Conservation (phyloP, 75 land plant genomes). For the Pseudotsuga menziesii region DNA sequence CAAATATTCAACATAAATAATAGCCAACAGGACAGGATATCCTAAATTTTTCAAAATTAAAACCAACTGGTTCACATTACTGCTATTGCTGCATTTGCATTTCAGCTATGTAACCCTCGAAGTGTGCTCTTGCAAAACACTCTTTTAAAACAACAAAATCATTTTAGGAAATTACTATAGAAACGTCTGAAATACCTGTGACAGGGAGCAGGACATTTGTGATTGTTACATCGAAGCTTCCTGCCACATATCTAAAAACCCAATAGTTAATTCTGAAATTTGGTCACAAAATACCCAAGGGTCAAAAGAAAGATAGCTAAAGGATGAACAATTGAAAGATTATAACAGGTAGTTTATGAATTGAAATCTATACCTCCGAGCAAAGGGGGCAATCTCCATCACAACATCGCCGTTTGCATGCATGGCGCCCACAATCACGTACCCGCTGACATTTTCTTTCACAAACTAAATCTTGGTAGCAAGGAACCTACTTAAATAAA, state of each 20-base stretch:
- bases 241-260: conserved; percentile 75
- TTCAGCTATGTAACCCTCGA: not conserved
- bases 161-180: not conserved
- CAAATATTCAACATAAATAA: not conserved
- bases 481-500: conserved; percentile 64
- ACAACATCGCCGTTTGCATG: conserved; percentile 92
- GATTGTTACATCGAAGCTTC: conserved; percentile 86
- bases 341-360: not conserved
- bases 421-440: conserved; percentile 91
- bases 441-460: conserved; percentile 83
- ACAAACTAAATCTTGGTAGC: conserved; percentile 86
- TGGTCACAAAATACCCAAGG: not conserved
- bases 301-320: not conserved
- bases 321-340: conserved; percentile 2
- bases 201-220: conserved; percentile 96
- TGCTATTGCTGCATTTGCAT: not conserved
- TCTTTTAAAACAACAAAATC: not conserved
- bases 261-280: conserved; percentile 1
- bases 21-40: not conserved
- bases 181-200: conserved; percentile 59
- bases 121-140: not conserved
- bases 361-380: conserved; percentile 60
- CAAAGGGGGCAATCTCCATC: conserved; percentile 97
- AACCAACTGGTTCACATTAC: not conserved
- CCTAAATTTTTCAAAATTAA: not conserved